A percentile compares a stretch with the other conserved stretches of the same genome.
These are phyloP conservation scores for Gentiana straminea DNA, from an alignment of 257 asterid species.

Conservation along the genomic window DNA sequence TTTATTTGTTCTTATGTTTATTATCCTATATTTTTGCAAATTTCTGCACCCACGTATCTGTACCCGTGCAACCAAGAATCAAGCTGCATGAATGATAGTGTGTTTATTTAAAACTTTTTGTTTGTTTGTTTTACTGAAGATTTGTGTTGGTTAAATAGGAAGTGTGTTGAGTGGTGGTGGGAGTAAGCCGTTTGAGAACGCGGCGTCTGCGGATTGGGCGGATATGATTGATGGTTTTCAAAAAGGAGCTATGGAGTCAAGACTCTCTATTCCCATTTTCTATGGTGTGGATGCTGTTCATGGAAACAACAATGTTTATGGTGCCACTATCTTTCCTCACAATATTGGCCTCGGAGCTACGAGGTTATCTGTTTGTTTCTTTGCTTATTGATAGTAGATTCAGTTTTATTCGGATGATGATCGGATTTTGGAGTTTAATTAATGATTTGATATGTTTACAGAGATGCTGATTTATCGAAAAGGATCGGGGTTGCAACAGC, in stretches of 20 bases:
- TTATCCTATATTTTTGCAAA: too few species aligned
- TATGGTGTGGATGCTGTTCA: constrained; percentile 91
- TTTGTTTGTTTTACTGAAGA: neutral
- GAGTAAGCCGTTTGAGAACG: constrained; percentile 70
- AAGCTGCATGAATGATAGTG: too few species aligned
- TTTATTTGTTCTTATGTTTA: too few species aligned
- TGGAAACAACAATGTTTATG: constrained; percentile 85
- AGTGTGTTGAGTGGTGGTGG: constrained; percentile 93
- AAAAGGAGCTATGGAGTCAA: constrained; percentile 55
- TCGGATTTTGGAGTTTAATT: neutral
- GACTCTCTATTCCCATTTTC: constrained; percentile 82
- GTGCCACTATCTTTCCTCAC: constrained; percentile 89
- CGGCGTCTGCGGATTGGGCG: constrained; percentile 68
- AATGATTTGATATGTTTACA: constrained; percentile 2
- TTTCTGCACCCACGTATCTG: too few species aligned
- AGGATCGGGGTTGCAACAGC: constrained; percentile 89
- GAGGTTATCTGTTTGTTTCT: constrained; percentile 29
- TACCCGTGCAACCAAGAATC: too few species aligned
- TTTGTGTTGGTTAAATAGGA: constrained; percentile 28
- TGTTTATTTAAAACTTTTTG: too few species aligned
- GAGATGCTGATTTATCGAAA: constrained; percentile 63
- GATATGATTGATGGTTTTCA: constrained; percentile 79
- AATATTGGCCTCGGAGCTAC: constrained; percentile 94
- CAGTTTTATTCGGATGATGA: neutral
- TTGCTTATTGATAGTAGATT: neutral